These are phyloP conservation scores for Podospora pseudopauciseta DNA, from an alignment of 495 filamentous ascomycete species.

Conservation along the genomic window DNA sequence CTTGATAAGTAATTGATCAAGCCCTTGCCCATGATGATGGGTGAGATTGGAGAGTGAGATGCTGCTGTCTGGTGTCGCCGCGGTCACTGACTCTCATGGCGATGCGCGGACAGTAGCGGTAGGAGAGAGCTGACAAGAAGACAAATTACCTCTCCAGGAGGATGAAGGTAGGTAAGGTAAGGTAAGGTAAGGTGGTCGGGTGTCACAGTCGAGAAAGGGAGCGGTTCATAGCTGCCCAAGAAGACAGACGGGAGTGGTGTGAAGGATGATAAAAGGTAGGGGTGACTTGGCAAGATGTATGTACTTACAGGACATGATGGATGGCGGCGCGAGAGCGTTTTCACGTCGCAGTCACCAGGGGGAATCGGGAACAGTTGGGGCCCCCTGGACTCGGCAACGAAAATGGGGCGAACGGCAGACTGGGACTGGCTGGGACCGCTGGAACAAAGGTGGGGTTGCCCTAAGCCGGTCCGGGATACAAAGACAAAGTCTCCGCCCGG, in stretches of 20 bases:
- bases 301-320: conserved; percentile 1
- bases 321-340: not conserved
- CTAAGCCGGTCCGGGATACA: conserved; percentile 2
- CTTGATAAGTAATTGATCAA: conserved; percentile 12
- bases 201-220: not conserved
- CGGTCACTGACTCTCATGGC: conserved; percentile 13
- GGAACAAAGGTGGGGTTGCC: conserved; percentile 5
- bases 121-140: not conserved
- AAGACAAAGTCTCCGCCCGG: conserved; percentile 1
- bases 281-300: not conserved
- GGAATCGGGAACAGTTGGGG: not conserved
- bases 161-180: not conserved
- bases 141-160: not conserved
- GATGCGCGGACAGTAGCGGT: not conserved
- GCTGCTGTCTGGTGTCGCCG: not conserved
- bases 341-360: not conserved
- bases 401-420: conserved; percentile 2
- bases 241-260: not conserved
- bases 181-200: not conserved
- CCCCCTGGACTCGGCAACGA: not conserved
- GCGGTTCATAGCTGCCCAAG: not conserved
- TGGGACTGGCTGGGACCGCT: conserved; percentile 2
- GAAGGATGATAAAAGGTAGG: not conserved
- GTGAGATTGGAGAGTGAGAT: not conserved
- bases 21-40: conserved; percentile 17